These are phyloP conservation scores for Candida coleopterorum DNA, from an alignment of 805 yeast genomes.

Conservation along the genomic window DNA sequence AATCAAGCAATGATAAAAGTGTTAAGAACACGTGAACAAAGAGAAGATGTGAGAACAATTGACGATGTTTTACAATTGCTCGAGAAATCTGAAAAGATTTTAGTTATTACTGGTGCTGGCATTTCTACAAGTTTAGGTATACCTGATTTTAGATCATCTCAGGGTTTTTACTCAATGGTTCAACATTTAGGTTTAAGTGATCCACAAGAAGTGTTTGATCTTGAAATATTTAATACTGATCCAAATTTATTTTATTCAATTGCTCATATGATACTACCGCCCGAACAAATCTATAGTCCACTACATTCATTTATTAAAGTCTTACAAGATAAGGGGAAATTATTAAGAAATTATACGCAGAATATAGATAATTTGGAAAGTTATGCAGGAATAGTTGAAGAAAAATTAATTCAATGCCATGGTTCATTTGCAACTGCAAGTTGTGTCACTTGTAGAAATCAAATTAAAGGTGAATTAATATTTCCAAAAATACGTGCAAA, in stretches of 20 bases:
- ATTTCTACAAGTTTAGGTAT: slow-evolving; percentile 42
- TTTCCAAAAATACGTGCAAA: slow-evolving; percentile 44
- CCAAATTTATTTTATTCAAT: slow-evolving; percentile 38
- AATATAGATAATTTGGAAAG: slow-evolving; percentile 43
- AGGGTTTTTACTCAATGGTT: slow-evolving; percentile 60
- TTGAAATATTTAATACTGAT: slow-evolving; percentile 31
- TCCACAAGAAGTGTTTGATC: slow-evolving; percentile 43
- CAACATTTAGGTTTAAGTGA: slow-evolving; percentile 43
- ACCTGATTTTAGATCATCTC: slow-evolving; percentile 41
- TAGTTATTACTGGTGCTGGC: slow-evolving; percentile 44
- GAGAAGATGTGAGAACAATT: slow-evolving; percentile 50
- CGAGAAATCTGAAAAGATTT: slow-evolving; percentile 40
- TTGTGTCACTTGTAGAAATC: slow-evolving; percentile 71
- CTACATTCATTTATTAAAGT: slow-evolving; percentile 34
- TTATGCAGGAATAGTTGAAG: slow-evolving; percentile 49
- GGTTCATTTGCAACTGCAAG: slow-evolving; percentile 71
- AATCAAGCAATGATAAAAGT: slow-evolving; percentile 66
- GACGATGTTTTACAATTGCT: slow-evolving; percentile 56
- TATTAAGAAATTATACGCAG: slow-evolving; percentile 40
- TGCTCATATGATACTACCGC: slow-evolving; percentile 42
- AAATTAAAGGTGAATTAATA: slow-evolving; percentile 44
- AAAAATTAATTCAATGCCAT: slow-evolving; percentile 70
- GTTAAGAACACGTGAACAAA: slow-evolving; percentile 48
- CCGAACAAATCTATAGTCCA: slow-evolving; percentile 32
- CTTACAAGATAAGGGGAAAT: slow-evolving; percentile 33